A percentile compares a stretch with the other conserved stretches of the same genome.
These are phyloP conservation scores for Talaromyces proteolyticus DNA, from an alignment of 495 filamentous ascomycete genomes.

Conservation along the genomic window DNA sequence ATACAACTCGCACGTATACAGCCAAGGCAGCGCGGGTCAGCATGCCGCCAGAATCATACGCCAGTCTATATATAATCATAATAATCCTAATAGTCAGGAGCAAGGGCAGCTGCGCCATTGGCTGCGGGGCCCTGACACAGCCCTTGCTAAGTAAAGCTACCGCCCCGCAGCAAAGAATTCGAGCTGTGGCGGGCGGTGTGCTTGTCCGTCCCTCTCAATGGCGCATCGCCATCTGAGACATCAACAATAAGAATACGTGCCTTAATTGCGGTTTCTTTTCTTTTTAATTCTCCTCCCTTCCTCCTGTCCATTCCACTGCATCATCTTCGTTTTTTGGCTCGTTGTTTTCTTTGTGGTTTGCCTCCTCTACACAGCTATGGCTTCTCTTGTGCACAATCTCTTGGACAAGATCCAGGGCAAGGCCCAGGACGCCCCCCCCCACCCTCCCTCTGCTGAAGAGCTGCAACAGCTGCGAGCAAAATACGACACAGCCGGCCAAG, in stretches of 20 bases:
- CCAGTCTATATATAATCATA: too few relatives aligned
- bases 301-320: constrained; percentile 3
- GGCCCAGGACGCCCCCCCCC: constrained; percentile 41
- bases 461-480: constrained; percentile 68
- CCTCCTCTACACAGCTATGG: constrained; percentile 2
- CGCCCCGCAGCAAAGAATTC: background rate
- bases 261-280: constrained; percentile 1
- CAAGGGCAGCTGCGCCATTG: background rate
- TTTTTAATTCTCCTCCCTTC: background rate
- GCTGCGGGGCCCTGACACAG: background rate
- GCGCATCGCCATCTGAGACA: background rate
- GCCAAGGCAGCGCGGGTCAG: too few relatives aligned
- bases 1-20: too few relatives aligned
- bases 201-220: background rate
- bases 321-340: constrained; percentile 2
- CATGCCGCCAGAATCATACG: too few relatives aligned
- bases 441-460: constrained; percentile 68
- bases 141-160: background rate
- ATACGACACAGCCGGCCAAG: constrained; percentile 75
- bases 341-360: constrained; percentile 16
- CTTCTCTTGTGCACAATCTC: constrained; percentile 44
- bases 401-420: constrained; percentile 50
- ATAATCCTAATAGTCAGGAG: background rate
- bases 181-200: constrained; percentile 1
- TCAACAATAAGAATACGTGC: background rate